Base-by-base conservation (phyloP, 345 rosid genomes). In the Citrus australasica region DNA sequence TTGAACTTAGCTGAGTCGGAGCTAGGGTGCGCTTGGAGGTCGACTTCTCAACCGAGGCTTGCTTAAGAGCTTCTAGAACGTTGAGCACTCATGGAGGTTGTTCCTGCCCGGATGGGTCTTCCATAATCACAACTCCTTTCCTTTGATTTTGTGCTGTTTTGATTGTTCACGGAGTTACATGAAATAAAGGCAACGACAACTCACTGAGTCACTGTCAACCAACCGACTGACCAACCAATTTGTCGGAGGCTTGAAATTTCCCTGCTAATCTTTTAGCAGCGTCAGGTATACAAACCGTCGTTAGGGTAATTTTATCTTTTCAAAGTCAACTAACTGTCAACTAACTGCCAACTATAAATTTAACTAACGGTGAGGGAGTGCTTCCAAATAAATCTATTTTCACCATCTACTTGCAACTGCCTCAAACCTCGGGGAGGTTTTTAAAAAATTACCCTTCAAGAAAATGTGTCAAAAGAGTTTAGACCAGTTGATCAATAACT, bases 21-120 rank as follows among this genome's bases (percentile, higher is more conserved):
- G 79, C 60, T 38, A 4, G 95, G 89, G 77, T 82, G 78, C 21
- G 82, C 62, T 59, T 84, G 94, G 19, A 92, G 76, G 14, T 89
- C 88, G 40, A 84, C 90, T 13, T 38, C 42, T 38, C 10, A 7
- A 84, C 90, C 10, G 92, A 89, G 5, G 94, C 94, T 82, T 85
- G 85, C 83, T 87, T 90, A 1, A 92, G 84, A 78, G 92, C 96
- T 86, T 90, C 90, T 5, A 90, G 82, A 42, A 90, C 92, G 40
- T 79, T 76, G 27, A 89, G 76, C 25, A 87, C 82, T 51, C 79
- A 60, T 0, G 84, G 80, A 6, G 42, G 72, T 8, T 77, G 81
- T 66, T 77, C 85, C 40, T 77, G 76, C 5, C 32, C 21, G 1
- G 76, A 71, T 11, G 61, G 38, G 42, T 84, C 80, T 67, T 75